phyloP scores from a whole-genome alignment of 345 rosid species.

The Geranium rotundifolium region DNA sequence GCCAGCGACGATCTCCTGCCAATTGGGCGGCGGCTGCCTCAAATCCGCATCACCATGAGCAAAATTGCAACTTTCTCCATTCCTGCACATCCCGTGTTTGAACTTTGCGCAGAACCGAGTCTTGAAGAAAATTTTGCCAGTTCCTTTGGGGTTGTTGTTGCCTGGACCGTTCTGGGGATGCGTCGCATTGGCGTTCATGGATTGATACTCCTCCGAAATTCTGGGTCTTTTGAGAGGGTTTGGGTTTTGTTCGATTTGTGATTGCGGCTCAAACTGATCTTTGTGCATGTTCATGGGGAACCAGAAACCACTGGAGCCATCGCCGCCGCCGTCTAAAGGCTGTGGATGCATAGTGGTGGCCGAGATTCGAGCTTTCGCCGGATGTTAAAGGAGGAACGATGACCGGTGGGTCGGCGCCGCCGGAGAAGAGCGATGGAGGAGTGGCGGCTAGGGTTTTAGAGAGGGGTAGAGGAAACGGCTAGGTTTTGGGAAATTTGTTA shows the following conservation, averaged over 20 bases:
- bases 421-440: too few species aligned
- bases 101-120: slow-evolving; percentile 78
- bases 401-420: too few species aligned
- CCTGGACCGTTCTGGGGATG: slow-evolving; percentile 21
- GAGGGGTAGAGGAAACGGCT: too few species aligned
- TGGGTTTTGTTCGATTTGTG: slow-evolving; percentile 35
- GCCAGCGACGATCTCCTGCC: slow-evolving; percentile 82
- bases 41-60: slow-evolving; percentile 86
- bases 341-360: too few species aligned
- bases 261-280: slow-evolving; percentile 33
- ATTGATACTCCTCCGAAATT: slow-evolving; percentile 48
- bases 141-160: slow-evolving; percentile 43
- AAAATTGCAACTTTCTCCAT: slow-evolving; percentile 84
- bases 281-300: slow-evolving; percentile 24
- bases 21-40: slow-evolving; percentile 87
- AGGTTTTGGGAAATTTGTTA: too few species aligned
- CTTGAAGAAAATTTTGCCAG: slow-evolving; percentile 73
- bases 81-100: slow-evolving; percentile 52
- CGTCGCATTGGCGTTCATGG: too few species aligned
- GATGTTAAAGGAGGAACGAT: too few species aligned
- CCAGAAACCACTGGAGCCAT: too few species aligned
- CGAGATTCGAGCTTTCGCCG: too few species aligned
- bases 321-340: too few species aligned
- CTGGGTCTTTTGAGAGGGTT: slow-evolving; percentile 60
- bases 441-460: too few species aligned